A percentile compares a stretch with the other conserved stretches of the same genome.
phyloP scores from a whole-genome alignment of 2,329 filamentous ascomycete genomes.

The Emergomyces africanus region DNA sequence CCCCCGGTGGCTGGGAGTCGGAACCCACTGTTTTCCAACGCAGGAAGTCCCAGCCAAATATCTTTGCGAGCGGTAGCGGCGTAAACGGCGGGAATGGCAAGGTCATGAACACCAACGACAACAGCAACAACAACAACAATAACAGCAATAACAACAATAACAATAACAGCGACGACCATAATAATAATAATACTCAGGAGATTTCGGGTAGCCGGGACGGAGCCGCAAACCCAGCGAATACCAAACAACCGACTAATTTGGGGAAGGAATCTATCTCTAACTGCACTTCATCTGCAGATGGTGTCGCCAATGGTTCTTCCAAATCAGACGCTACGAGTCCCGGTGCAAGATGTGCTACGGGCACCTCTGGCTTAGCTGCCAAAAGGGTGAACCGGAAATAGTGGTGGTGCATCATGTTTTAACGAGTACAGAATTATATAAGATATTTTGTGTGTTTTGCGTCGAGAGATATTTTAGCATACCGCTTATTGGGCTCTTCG shows the following conservation, averaged over 20 bases:
- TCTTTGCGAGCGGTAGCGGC: not conserved
- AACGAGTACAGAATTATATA: not conserved
- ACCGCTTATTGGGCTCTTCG: not conserved
- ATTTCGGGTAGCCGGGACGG: not conserved
- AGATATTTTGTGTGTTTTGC: not conserved
- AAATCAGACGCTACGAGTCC: not conserved
- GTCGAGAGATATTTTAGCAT: not conserved
- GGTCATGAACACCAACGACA: not conserved
- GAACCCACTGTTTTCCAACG: not conserved
- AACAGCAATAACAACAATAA: not conserved
- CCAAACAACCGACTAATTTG: not conserved
- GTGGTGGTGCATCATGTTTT: not conserved
- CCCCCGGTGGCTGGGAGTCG: not conserved
- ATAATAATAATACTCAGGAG: not conserved
- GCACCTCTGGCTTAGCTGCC: not conserved
- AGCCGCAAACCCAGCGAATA: not conserved
- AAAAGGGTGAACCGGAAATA: not conserved
- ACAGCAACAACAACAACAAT: not conserved
- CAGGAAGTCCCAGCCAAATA: not conserved
- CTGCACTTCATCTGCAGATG: conserved; percentile 4
- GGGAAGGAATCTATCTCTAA: conserved; percentile 1
- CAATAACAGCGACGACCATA: not conserved
- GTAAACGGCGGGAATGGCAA: not conserved
- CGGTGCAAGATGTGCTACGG: not conserved
- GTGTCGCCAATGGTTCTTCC: not conserved